Evolutionary conservation across 2,329 filamentous ascomycete genomes (phyloP).

Genomic region (Kalaharituber pfeilii): DNA sequence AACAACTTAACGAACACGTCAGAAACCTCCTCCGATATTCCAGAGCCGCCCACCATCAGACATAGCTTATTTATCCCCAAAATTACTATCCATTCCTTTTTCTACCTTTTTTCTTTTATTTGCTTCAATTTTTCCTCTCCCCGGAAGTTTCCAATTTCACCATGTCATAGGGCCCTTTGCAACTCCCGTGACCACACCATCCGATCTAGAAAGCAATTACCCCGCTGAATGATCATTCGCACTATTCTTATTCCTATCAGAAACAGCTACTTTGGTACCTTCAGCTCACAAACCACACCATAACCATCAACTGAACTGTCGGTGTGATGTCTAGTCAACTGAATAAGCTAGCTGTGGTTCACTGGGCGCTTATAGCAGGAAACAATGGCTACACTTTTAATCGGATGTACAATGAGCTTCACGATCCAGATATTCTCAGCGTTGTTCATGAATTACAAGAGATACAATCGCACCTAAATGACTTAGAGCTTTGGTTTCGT

Average conservation of each 20-base stretch:
- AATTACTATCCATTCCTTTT: not conserved
- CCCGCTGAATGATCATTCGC: not conserved
- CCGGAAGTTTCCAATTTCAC: not conserved
- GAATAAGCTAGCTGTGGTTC: not conserved
- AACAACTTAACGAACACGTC: not conserved
- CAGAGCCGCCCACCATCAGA: not conserved
- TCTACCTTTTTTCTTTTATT: not conserved
- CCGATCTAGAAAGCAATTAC: not conserved
- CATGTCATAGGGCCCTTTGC: not conserved
- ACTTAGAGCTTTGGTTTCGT: slow-evolving; percentile 13
- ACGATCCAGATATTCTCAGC: slow-evolving; percentile 11
- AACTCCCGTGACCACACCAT: not conserved
- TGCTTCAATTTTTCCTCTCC: not conserved
- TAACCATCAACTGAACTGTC: not conserved
- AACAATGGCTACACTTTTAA: slow-evolving; percentile 1
- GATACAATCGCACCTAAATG: slow-evolving; percentile 15
- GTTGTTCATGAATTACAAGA: slow-evolving; percentile 12
- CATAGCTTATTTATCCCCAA: not conserved
- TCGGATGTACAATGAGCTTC: slow-evolving; percentile 1
- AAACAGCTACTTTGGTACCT: not conserved
- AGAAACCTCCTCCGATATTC: not conserved
- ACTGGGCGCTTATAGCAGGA: not conserved
- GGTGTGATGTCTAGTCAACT: not conserved
- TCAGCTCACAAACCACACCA: not conserved
- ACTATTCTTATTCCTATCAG: not conserved